Percentiles rank a stretch among this genome's conserved stretches.
Conservation (phyloP, 345 rosid species). For the Physaria fendleri region DNA sequence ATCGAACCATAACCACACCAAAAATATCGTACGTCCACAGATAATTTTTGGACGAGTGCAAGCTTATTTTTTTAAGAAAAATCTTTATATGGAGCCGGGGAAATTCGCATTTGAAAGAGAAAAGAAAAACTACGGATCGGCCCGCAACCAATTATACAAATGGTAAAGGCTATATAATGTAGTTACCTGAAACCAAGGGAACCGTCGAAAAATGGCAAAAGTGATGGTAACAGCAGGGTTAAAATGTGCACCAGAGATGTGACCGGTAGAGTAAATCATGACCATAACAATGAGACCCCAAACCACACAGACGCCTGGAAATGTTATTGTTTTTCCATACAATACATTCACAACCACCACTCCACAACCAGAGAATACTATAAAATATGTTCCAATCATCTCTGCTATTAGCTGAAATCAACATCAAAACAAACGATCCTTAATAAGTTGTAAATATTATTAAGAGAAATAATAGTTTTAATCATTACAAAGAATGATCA, state of each 20-base stretch:
- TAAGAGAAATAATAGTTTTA: too few relatives aligned
- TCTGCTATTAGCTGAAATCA: constrained; percentile 52
- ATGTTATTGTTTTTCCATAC: constrained; percentile 44
- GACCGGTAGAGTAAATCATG: constrained; percentile 62
- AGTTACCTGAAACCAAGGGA: constrained; percentile 46
- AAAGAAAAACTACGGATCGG: too few relatives aligned
- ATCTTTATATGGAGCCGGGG: too few relatives aligned
- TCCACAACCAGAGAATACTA: constrained; percentile 71
- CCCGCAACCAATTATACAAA: too few relatives aligned
- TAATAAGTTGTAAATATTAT: too few relatives aligned
- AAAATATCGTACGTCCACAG: too few relatives aligned
- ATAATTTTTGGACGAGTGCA: too few relatives aligned
- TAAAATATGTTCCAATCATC: constrained; percentile 58
- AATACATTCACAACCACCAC: constrained; percentile 55
- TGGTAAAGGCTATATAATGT: too few relatives aligned
- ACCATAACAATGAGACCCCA: constrained; percentile 80
- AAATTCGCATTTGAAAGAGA: too few relatives aligned
- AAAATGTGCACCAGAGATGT: constrained; percentile 82
- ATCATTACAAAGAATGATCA: too few relatives aligned
- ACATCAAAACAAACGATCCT: not conserved
- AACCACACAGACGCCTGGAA: constrained; percentile 56
- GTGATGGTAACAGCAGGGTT: constrained; percentile 76
- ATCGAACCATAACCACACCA: too few relatives aligned
- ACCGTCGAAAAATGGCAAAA: constrained; percentile 46
- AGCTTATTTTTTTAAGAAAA: too few relatives aligned